Evolutionary conservation across 2,329 filamentous ascomycete genomes (phyloP).

Genomic region (Aspergillus fischeri): DNA sequence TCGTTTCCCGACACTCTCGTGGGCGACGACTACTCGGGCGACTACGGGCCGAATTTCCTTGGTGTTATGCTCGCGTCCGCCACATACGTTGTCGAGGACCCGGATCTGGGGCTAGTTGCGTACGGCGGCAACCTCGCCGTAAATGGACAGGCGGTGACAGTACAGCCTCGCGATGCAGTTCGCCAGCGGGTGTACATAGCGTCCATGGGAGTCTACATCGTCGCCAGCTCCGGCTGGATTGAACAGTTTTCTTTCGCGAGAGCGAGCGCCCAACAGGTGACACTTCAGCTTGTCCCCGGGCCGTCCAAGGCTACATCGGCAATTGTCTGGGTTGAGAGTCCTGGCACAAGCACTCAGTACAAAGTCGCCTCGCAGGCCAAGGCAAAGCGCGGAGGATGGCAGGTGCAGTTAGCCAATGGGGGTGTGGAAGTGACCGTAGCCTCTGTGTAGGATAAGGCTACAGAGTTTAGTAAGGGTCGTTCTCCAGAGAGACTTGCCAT

Average conservation of each 20-base stretch:
- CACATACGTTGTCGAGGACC: constrained; percentile 48
- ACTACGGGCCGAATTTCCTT: constrained; percentile 55
- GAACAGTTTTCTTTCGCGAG: constrained; percentile 6
- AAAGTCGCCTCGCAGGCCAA: neutral
- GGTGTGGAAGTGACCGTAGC: neutral
- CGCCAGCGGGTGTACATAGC: constrained; percentile 15
- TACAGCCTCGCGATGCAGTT: constrained; percentile 15
- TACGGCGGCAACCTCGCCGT: constrained; percentile 44
- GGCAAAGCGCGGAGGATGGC: neutral
- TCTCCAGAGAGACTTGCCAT: too few species aligned
- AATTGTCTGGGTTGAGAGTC: constrained; percentile 15
- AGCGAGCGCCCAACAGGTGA: neutral
- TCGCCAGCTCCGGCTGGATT: constrained; percentile 13
- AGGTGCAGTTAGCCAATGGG: neutral
- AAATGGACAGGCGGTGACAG: constrained; percentile 5
- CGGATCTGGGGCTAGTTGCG: constrained; percentile 44
- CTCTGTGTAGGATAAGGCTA: too few species aligned
- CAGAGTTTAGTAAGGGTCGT: too few species aligned
- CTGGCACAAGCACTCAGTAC: constrained; percentile 6
- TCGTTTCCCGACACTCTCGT: constrained; percentile 52
- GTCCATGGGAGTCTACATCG: constrained; percentile 15
- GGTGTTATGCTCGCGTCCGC: constrained; percentile 49
- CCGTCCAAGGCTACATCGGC: neutral
- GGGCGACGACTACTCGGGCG: constrained; percentile 56
- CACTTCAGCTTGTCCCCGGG: constrained; percentile 2